phyloP scores from a whole-genome alignment of 257 asterid species.

The Marsdenia floribunda region DNA sequence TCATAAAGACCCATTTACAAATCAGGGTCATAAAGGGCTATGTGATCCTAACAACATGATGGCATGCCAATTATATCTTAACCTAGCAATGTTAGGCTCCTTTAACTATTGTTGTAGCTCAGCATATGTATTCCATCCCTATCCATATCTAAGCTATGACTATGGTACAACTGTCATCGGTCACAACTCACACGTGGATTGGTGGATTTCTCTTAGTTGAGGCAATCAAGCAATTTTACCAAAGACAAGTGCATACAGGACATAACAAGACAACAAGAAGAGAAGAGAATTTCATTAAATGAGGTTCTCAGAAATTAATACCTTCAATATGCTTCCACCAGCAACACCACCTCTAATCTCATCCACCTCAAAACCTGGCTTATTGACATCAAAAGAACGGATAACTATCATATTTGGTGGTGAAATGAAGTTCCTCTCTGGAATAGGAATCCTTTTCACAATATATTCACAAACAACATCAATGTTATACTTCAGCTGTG shows the following conservation, averaged over 20 bases:
- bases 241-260: not conserved
- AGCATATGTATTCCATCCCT: no score
- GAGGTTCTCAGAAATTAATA: slow-evolving; percentile 13
- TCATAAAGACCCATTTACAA: slow-evolving; percentile 13
- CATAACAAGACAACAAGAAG: not conserved
- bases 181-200: no score
- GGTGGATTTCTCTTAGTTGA: no score
- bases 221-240: not conserved
- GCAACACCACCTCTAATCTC: slow-evolving; percentile 97
- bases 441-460: slow-evolving; percentile 85
- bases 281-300: not conserved
- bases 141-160: no score
- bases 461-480: slow-evolving; percentile 91
- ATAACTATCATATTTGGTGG: slow-evolving; percentile 98
- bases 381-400: slow-evolving; percentile 95
- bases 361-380: slow-evolving; percentile 98
- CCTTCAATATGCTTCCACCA: slow-evolving; percentile 98
- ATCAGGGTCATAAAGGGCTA: not conserved
- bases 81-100: no score
- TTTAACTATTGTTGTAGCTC: no score
- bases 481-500: slow-evolving; percentile 89
- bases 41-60: no score
- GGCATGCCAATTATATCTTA: no score
- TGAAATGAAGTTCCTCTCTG: slow-evolving; percentile 73
- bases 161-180: no score